Percentiles rank a stretch among this genome's conserved stretches.
phyloP scores from a whole-genome alignment of 805 yeast species.

The Kluyveromyces nonfermentans region DNA sequence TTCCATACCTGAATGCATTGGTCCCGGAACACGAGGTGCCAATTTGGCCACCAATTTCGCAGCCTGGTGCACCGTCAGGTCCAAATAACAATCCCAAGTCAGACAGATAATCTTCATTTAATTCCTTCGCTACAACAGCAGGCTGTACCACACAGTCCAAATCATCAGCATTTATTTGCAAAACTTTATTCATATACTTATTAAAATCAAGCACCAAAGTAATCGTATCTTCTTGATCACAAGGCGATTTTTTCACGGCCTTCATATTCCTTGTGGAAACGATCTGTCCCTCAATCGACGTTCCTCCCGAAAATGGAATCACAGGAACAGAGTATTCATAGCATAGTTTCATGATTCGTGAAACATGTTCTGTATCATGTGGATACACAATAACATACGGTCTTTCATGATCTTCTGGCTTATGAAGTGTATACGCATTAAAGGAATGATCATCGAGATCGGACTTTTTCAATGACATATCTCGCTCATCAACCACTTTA shows the following conservation, averaged over 20 bases:
- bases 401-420: slow-evolving; percentile 37
- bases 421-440: slow-evolving; percentile 41
- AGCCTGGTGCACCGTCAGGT: slow-evolving; percentile 89
- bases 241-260: neutral
- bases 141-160: slow-evolving; percentile 73
- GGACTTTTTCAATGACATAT: slow-evolving; percentile 12
- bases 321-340: slow-evolving; percentile 46
- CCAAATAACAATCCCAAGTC: slow-evolving; percentile 49
- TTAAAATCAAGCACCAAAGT: slow-evolving; percentile 45
- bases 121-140: slow-evolving; percentile 69
- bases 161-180: slow-evolving; percentile 55
- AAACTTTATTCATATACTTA: slow-evolving; percentile 42
- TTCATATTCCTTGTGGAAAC: slow-evolving; percentile 41
- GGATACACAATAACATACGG: slow-evolving; percentile 47
- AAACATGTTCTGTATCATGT: slow-evolving; percentile 44
- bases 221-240: slow-evolving; percentile 2
- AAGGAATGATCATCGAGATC: slow-evolving; percentile 38
- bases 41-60: slow-evolving; percentile 77
- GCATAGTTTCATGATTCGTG: slow-evolving; percentile 42
- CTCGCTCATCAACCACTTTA: neutral
- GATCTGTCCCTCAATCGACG: slow-evolving; percentile 61
- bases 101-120: slow-evolving; percentile 40
- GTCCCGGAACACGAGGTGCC: slow-evolving; percentile 77
- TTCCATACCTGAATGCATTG: slow-evolving; percentile 74
- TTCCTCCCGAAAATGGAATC: slow-evolving; percentile 55